Percentiles rank a stretch among this genome's conserved stretches.
Evolutionary conservation across 2,329 filamentous ascomycete genomes (phyloP).

Genomic region (Dissoconium aciculare): DNA sequence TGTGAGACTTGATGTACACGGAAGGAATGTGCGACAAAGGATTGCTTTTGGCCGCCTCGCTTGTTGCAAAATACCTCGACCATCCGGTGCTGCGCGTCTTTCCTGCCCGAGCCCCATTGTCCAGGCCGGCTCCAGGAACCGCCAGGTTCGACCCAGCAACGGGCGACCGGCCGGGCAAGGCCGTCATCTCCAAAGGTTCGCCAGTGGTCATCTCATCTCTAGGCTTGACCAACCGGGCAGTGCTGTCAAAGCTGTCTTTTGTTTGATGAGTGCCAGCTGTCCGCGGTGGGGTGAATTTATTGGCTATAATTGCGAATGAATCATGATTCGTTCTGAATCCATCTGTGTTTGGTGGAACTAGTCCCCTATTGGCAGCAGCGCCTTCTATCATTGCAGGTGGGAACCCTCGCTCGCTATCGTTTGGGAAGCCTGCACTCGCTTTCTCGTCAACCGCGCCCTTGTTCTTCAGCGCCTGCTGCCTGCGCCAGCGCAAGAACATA

Average conservation of each 20-base stretch:
- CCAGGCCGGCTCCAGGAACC: slow-evolving; percentile 11
- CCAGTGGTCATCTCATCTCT: slow-evolving; percentile 29
- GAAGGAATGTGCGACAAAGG: slow-evolving; percentile 21
- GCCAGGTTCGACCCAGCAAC: slow-evolving; percentile 7
- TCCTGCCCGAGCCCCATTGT: slow-evolving; percentile 20
- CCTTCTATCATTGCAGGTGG: slow-evolving; percentile 40
- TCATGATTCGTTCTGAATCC: slow-evolving; percentile 6
- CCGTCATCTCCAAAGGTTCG: slow-evolving; percentile 31
- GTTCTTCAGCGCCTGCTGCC: slow-evolving; percentile 42
- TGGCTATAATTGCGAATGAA: slow-evolving; percentile 35
- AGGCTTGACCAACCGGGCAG: slow-evolving; percentile 46
- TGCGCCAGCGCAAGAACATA: slow-evolving; percentile 48
- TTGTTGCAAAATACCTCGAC: slow-evolving; percentile 25
- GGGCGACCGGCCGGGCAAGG: slow-evolving; percentile 28
- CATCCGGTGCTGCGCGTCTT: slow-evolving; percentile 45
- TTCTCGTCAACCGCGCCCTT: slow-evolving; percentile 29
- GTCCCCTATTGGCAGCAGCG: slow-evolving; percentile 26
- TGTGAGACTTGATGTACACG: slow-evolving; percentile 24
- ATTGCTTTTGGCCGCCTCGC: slow-evolving; percentile 24
- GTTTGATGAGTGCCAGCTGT: slow-evolving; percentile 19
- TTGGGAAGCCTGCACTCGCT: slow-evolving; percentile 25
- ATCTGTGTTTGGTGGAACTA: slow-evolving; percentile 12
- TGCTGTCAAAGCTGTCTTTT: slow-evolving; percentile 43
- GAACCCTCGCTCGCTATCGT: slow-evolving; percentile 37
- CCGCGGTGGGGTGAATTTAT: slow-evolving; percentile 40